These are phyloP conservation scores for Yamadazyma tumulicola DNA, from an alignment of 805 yeast species.

Conservation along the genomic window DNA sequence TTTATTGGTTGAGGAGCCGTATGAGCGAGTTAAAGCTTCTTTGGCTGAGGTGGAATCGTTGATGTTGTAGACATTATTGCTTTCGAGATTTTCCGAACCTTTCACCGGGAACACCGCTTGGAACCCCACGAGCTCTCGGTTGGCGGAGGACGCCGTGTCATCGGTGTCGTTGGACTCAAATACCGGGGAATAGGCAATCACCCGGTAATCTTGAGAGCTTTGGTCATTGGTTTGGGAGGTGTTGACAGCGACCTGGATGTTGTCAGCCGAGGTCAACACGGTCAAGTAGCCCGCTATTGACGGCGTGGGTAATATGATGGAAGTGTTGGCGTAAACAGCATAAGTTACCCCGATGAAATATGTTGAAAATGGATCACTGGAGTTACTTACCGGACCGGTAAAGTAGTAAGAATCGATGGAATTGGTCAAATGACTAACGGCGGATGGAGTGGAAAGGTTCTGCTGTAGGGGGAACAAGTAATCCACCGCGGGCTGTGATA, in stretches of 20 bases:
- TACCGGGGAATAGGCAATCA: conserved; percentile 31
- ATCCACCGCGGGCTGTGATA: conserved; percentile 27
- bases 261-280: conserved; percentile 38
- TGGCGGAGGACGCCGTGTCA: conserved; percentile 29
- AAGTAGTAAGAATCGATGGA: conserved; percentile 29
- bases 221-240: conserved; percentile 13
- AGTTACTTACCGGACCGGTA: conserved; percentile 62
- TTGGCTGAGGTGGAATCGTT: conserved; percentile 23
- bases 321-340: conserved; percentile 71
- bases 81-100: conserved; percentile 10
- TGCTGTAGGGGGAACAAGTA: conserved; percentile 49
- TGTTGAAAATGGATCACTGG: conserved; percentile 21
- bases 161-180: conserved; percentile 27
- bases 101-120: conserved; percentile 29
- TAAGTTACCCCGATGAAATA: conserved; percentile 72
- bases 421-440: conserved; percentile 34
- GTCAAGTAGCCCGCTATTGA: conserved; percentile 70
- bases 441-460: conserved; percentile 42
- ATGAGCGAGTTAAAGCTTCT: conserved; percentile 21
- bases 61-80: conserved; percentile 24
- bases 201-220: conserved; percentile 22
- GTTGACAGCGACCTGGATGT: conserved; percentile 27
- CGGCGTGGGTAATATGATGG: conserved; percentile 55
- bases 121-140: conserved; percentile 46
- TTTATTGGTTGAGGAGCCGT: conserved; percentile 30